Evolutionary conservation across 2,329 filamentous ascomycete genomes (phyloP), one percentile per base, ranked within the genome.

Genomic region (Fusarium sp.): DNA sequence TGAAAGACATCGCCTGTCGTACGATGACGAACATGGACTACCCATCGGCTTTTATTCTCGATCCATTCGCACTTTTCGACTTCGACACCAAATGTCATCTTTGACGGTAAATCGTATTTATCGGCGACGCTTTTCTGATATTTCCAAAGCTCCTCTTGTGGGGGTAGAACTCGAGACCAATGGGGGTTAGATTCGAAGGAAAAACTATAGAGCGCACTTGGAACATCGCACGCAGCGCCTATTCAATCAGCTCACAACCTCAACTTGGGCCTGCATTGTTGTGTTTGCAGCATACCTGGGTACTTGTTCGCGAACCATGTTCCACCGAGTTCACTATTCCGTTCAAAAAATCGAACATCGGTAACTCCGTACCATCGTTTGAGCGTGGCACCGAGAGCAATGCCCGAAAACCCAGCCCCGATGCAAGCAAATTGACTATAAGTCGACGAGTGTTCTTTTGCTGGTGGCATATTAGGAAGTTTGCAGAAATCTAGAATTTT

Each of bases 141-240:
- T 3, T 28, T 23, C 44, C 44, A 52, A 15, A 52, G 54, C n/a
- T 57, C 44, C 18, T 52, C 9, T 11, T 52, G 44, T 15, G 44
- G 18, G 4, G 54, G 35, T 1, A 57, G 28, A 52, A 57, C 13
- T 1, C 44, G 35, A 9, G 54, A 52, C 44, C 54, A 57, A 2
- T 35, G 41, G 9, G 44, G 46, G 6, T 52, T 57, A 1, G 44
- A 35, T 11, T 42, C 54, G 21, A 57, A 57, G 3, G 33, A 52
- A 35, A 16, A 57, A 21, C 44, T 52, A 16, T 57, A 57, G 18
- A 57, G 44, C 1, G 16, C 46, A 4, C 35, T 52, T 0, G 54
- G 54, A 7, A 52, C 37, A 52, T 57, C 54, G 10, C 54, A 57
- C 33, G 54, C 54, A 42, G 44, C 35, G 15, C 54, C 44, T 53